phyloP scores from a whole-genome alignment of 805 yeast species.

The Candida loeiensis region DNA sequence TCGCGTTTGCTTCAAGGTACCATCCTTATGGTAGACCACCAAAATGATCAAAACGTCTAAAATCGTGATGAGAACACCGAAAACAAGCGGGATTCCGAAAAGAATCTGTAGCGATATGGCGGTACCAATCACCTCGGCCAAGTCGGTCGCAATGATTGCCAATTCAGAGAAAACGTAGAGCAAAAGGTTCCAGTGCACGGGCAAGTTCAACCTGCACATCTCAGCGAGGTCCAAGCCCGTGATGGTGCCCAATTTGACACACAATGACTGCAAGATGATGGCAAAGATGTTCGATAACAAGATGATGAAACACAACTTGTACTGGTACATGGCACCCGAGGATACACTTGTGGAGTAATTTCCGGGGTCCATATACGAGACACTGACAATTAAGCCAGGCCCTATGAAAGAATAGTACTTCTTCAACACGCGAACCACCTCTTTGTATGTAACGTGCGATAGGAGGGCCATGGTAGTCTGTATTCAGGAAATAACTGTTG shows the following conservation, averaged over 20 bases:
- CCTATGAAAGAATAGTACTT: constrained; percentile 73
- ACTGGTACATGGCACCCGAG: constrained; percentile 79
- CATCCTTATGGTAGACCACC: constrained; percentile 72
- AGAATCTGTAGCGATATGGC: constrained; percentile 81
- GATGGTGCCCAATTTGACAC: constrained; percentile 83
- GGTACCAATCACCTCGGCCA: constrained; percentile 93
- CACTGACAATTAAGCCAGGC: constrained; percentile 84
- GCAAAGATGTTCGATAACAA: constrained; percentile 82
- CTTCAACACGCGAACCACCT: constrained; percentile 21
- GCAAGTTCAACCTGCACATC: constrained; percentile 71
- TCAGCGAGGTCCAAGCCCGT: constrained; percentile 88
- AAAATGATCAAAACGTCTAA: constrained; percentile 76
- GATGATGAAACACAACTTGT: constrained; percentile 67
- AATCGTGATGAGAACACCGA: constrained; percentile 77
- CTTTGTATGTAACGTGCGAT: neutral
- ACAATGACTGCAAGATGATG: constrained; percentile 73
- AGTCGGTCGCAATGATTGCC: constrained; percentile 88
- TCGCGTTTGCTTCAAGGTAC: constrained; percentile 70
- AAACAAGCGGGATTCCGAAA: constrained; percentile 65
- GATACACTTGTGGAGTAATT: constrained; percentile 87
- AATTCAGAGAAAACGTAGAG: constrained; percentile 74
- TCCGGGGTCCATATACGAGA: constrained; percentile 94
- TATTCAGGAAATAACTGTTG: neutral
- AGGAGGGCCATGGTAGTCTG: neutral
- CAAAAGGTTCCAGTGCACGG: constrained; percentile 58